phyloP scores from a whole-genome alignment of 2,329 filamentous ascomycete genomes.

The Fusarium oligoseptatum region DNA sequence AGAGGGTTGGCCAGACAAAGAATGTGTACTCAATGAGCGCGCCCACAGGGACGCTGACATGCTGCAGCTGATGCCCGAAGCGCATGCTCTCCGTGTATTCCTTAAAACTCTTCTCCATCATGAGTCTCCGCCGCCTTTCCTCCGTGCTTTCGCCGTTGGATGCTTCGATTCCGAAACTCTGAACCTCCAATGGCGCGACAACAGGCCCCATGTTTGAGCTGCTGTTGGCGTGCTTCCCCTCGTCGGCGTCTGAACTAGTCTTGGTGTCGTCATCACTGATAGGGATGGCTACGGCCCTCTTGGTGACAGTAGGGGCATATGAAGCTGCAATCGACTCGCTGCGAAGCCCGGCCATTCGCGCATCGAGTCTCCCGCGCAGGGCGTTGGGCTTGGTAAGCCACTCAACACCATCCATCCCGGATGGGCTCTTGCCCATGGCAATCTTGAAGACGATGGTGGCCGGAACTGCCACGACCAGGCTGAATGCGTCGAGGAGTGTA shows the following conservation, averaged over 20 bases:
- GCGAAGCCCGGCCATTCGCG: not conserved
- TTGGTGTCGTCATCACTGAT: not conserved
- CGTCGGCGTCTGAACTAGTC: not conserved
- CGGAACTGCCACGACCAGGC: not conserved
- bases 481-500: not conserved
- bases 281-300: not conserved
- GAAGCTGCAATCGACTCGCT: not conserved
- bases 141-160: not conserved
- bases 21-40: not conserved
- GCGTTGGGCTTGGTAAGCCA: not conserved
- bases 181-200: not conserved
- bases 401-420: not conserved
- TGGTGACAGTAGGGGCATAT: not conserved
- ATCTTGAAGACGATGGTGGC: not conserved
- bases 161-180: not conserved
- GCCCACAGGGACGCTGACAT: not conserved
- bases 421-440: not conserved
- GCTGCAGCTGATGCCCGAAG: not conserved
- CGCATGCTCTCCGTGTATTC: not conserved
- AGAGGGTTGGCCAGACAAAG: not conserved
- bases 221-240: not conserved
- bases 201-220: not conserved
- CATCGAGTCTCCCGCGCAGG: not conserved
- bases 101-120: not conserved
- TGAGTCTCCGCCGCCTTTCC: not conserved